These are phyloP conservation scores for Annulohypoxylon truncatum DNA, from an alignment of 2,329 filamentous ascomycete genomes.

Conservation along the genomic window DNA sequence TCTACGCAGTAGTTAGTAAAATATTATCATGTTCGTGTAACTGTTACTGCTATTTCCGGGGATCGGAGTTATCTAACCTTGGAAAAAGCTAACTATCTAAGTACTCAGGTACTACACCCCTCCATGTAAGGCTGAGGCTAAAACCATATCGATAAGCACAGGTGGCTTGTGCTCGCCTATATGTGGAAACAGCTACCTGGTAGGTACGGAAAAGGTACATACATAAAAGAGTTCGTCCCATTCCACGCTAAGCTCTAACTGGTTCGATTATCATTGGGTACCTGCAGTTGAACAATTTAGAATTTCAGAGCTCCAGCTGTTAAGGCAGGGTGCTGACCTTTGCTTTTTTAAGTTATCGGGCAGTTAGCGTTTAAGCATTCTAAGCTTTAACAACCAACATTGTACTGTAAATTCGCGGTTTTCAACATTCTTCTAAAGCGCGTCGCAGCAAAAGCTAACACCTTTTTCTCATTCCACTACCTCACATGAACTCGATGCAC, in stretches of 20 bases:
- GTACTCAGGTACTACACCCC: background rate
- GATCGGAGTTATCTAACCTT: slow-evolving; percentile 18
- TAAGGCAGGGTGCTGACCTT: background rate
- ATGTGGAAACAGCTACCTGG: background rate
- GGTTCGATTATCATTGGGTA: background rate
- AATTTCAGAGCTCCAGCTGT: slow-evolving; percentile 1
- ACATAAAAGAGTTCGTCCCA: background rate
- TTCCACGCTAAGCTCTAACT: background rate
- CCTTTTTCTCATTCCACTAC: slow-evolving; percentile 13
- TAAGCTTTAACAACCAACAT: slow-evolving; percentile 1
- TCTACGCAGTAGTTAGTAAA: background rate
- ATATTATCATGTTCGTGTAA: background rate
- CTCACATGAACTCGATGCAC: slow-evolving; percentile 50
- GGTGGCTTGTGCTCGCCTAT: background rate
- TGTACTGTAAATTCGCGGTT: slow-evolving; percentile 24
- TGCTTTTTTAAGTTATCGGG: slow-evolving; percentile 1
- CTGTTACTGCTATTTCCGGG: slow-evolving; percentile 28
- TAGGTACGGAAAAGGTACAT: background rate
- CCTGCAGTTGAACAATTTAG: background rate
- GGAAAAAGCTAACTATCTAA: background rate
- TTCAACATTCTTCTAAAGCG: slow-evolving; percentile 24
- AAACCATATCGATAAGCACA: background rate
- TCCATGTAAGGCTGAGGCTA: slow-evolving; percentile 17
- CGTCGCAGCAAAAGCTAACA: slow-evolving; percentile 42
- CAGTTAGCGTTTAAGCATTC: background rate